Conservation (phyloP, 2,329 filamentous ascomycete species). For the Cephalotrichum gorgonifer region DNA sequence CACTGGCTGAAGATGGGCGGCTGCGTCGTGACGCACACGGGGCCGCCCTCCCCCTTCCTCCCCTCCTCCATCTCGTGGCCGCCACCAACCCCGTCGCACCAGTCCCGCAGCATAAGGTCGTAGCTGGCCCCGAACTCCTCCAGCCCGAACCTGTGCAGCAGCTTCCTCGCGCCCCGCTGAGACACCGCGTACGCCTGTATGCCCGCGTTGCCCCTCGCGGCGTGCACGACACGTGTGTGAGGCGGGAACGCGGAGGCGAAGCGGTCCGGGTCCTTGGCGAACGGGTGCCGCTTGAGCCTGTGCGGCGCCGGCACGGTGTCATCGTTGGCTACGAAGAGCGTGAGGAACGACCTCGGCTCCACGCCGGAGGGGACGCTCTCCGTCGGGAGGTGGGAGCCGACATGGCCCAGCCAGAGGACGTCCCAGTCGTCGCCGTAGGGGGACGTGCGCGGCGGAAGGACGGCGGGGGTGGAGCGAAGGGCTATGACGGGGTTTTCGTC, state of each 20-base stretch:
- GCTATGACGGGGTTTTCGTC: conserved; percentile 3
- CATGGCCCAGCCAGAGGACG: conserved; percentile 40
- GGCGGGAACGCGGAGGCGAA: conserved; percentile 20
- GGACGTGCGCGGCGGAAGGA: conserved; percentile 12
- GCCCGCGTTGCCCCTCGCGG: conserved; percentile 27
- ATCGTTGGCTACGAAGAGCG: conserved; percentile 17
- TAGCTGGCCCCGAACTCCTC: conserved; percentile 25
- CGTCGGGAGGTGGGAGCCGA: conserved; percentile 22
- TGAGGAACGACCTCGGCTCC: not conserved
- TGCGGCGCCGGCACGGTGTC: conserved; percentile 20
- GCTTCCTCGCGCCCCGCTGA: conserved; percentile 28
- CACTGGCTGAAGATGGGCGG: conserved; percentile 7
- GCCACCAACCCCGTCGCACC: conserved; percentile 28
- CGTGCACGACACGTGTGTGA: conserved; percentile 33
- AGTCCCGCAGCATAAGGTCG: conserved; percentile 34
- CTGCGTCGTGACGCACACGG: conserved; percentile 6
- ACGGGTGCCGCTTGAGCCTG: conserved; percentile 19
- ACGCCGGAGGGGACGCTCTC: conserved; percentile 4
- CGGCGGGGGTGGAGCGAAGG: not conserved
- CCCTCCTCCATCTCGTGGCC: too few species aligned
- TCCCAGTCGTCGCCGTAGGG: conserved; percentile 43
- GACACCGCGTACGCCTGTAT: conserved; percentile 27
- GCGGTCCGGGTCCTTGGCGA: conserved; percentile 16
- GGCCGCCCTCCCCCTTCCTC: not conserved
- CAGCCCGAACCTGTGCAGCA: conserved; percentile 32